A percentile compares a stretch with the other conserved stretches of the same genome.
Conservation (phyloP, 345 rosid species). For the Aquilaria yunnanensis region DNA sequence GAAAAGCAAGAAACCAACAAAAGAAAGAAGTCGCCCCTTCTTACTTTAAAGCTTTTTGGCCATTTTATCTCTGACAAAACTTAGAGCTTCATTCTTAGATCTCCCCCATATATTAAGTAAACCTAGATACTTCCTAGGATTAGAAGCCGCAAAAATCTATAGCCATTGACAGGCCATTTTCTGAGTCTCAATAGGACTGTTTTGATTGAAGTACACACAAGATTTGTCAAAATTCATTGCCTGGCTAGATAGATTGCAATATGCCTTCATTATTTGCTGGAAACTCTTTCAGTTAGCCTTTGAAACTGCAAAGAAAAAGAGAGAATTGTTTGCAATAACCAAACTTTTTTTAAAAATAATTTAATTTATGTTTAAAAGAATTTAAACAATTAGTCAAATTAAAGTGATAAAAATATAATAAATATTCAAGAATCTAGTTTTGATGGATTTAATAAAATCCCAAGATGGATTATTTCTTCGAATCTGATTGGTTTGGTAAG, state of each 20-base stretch:
- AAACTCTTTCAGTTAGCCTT: not conserved
- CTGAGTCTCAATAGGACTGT: not conserved
- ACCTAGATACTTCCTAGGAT: not conserved
- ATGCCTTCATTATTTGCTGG: not conserved
- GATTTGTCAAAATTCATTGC: not conserved
- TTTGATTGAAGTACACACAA: not conserved
- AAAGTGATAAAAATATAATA: too few species aligned
- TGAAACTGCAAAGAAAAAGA: not conserved
- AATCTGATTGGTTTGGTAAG: too few species aligned
- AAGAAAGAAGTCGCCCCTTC: not conserved
- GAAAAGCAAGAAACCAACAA: not conserved
- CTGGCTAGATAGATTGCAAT: not conserved
- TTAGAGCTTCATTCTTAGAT: not conserved
- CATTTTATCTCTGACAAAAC: not conserved
- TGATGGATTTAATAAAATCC: too few species aligned
- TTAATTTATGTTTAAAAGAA: too few species aligned
- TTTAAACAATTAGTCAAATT: too few species aligned
- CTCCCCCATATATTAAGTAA: not conserved
- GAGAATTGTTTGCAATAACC: not conserved
- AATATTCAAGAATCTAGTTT: too few species aligned
- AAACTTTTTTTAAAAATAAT: too few species aligned
- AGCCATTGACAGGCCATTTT: not conserved
- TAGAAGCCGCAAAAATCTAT: not conserved
- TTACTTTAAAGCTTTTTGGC: not conserved
- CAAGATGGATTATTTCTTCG: too few species aligned